These are phyloP conservation scores for Colletotrichum agaves DNA, from an alignment of 2,329 filamentous ascomycete genomes.

Conservation along the genomic window DNA sequence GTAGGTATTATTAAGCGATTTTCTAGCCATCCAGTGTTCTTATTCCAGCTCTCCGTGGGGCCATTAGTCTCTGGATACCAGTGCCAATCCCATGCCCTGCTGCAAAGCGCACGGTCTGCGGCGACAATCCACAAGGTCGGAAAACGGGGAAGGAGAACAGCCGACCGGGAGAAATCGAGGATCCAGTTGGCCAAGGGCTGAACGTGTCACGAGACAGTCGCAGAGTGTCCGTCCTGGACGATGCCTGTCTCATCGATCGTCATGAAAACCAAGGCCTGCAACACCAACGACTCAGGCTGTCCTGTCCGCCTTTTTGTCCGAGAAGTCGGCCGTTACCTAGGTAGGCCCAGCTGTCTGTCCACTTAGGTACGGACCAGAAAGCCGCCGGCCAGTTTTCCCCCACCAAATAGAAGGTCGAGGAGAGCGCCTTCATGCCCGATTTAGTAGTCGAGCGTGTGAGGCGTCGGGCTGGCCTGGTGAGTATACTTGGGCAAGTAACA, in stretches of 20 bases:
- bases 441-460: conserved; percentile 15
- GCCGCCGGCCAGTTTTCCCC: conserved; percentile 9
- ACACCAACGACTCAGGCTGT: conserved; percentile 24
- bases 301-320: conserved; percentile 4
- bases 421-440: conserved; percentile 20
- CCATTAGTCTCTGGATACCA: too few relatives aligned
- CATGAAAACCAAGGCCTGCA: conserved; percentile 15
- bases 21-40: too few relatives aligned
- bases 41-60: too few relatives aligned
- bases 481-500: background rate
- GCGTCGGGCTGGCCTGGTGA: background rate
- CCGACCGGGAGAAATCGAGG: background rate
- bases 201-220: conserved; percentile 15
- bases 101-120: conserved; percentile 12
- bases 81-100: background rate
- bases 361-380: background rate
- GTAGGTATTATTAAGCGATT: too few relatives aligned
- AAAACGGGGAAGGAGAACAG: background rate
- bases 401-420: conserved; percentile 23
- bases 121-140: background rate
- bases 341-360: background rate
- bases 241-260: conserved; percentile 31
- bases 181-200: conserved; percentile 20
- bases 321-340: conserved; percentile 2
- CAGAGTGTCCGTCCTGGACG: conserved; percentile 30